phyloP scores from a whole-genome alignment of 345 rosid genomes.

The Moricandia arvensis region DNA sequence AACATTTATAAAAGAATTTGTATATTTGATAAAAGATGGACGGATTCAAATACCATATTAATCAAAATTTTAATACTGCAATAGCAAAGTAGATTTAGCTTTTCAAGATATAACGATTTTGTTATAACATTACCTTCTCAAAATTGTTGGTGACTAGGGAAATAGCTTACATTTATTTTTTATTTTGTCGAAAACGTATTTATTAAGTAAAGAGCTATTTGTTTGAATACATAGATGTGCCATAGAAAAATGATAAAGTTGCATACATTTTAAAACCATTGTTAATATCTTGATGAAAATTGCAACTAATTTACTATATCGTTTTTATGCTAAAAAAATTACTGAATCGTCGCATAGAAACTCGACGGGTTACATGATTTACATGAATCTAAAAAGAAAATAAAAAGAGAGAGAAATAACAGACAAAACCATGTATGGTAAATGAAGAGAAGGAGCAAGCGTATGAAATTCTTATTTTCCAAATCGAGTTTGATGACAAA shows the following conservation, averaged over 20 bases:
- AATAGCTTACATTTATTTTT: too few species aligned
- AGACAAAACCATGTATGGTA: conserved; percentile 7
- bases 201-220: neutral
- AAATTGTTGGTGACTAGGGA: too few species aligned
- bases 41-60: neutral
- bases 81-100: neutral
- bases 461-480: conserved; percentile 25
- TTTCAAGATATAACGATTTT: neutral
- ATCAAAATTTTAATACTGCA: neutral
- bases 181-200: too few species aligned
- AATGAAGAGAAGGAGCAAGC: conserved; percentile 17
- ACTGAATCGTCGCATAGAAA: conserved; percentile 8
- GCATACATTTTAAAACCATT: neutral
- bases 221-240: neutral
- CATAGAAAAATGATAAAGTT: neutral
- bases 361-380: neutral
- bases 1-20: too few species aligned
- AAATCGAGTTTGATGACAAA: conserved; percentile 23
- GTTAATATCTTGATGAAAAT: neutral
- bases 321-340: too few species aligned
- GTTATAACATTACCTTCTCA: too few species aligned
- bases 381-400: neutral
- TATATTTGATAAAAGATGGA: neutral
- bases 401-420: neutral
- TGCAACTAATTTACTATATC: neutral